Evolutionary conservation across 2,329 filamentous ascomycete species (phyloP), one percentile per base, ranked within the genome.

Genomic region (Aspergillus tamarii): DNA sequence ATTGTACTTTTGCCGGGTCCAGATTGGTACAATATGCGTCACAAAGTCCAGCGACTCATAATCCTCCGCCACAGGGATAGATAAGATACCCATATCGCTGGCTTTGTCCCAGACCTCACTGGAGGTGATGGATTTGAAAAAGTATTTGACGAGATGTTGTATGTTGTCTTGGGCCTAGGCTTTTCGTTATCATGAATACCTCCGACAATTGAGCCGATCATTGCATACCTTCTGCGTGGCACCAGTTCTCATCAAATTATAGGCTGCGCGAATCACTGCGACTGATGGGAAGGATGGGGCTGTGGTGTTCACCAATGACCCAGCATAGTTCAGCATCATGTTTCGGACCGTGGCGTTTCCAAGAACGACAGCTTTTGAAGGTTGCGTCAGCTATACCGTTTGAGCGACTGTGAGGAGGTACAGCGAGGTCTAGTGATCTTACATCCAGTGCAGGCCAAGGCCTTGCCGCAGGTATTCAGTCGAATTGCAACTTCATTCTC

Each of bases 241-340:
- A 8, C 52, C 52, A 19, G 21, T 60, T 12, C 21, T 21, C 57
- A 64, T 34, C n/a, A 60, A 23, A 5, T 57, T 16, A 39, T 60
- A 60, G 6, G 39, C 34, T 11, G 62, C 52, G 30, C 62, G 30
- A 16, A 64, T 53, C 0, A 54, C 26, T 6, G 57, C 82, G 5
- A 89, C 77, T 2, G 81, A 78, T 0, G 87, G 83, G 46, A 85
- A 85, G 0, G 84, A 82, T 78, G 89, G 84, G 55, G 87, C 86
- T 0, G 87, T 90, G 0, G 88, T 90, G 74, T 89, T 91, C 46
- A 91, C 90, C 36, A 91, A 77, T 0, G 84, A 85, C 21, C 88
- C 84, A 0, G 88, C 88, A 70, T 90, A 90, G 71, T 91, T 91
- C 74, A 91, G 82, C 50, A 91, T 80, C 64, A 89, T 90, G 0